Evolutionary conservation across 805 yeast genomes (phyloP).

Genomic region (Wickerhamomyces tratensis): DNA sequence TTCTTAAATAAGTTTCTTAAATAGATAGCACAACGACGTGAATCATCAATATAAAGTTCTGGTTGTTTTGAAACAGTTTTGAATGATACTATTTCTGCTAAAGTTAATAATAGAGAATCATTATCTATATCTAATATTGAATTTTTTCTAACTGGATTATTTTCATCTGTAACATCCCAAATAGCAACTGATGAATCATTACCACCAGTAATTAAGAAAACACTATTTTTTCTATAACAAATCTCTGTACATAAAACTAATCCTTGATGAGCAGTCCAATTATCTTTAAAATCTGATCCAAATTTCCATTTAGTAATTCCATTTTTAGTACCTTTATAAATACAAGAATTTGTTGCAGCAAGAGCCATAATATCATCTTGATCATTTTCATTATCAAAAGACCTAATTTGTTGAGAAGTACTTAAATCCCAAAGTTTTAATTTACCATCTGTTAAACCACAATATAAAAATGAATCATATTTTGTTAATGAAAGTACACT

Average conservation of each 20-base stretch:
- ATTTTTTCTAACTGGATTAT: conserved; percentile 4
- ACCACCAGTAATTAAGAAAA: conserved; percentile 59
- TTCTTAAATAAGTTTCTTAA: conserved; percentile 50
- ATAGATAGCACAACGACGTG: conserved; percentile 79
- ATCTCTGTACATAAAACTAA: conserved; percentile 48
- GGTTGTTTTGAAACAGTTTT: conserved; percentile 74
- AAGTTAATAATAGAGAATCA: conserved; percentile 54
- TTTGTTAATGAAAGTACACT: conserved; percentile 63
- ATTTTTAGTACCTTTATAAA: conserved; percentile 46
- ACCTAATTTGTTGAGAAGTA: conserved; percentile 59
- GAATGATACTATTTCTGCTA: conserved; percentile 54
- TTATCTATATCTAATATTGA: conserved; percentile 29
- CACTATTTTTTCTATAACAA: conserved; percentile 27
- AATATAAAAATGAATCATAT: conserved; percentile 62
- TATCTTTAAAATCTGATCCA: conserved; percentile 30
- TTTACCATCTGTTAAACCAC: conserved; percentile 69
- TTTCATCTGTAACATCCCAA: conserved; percentile 45
- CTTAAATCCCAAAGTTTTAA: conserved; percentile 83
- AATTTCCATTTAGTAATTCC: conserved; percentile 45
- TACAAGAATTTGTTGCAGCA: conserved; percentile 42
- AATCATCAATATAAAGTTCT: conserved; percentile 60
- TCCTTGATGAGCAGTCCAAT: conserved; percentile 46
- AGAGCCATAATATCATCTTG: conserved; percentile 49
- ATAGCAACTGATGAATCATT: conserved; percentile 56
- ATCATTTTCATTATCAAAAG: conserved; percentile 26